These are phyloP conservation scores for Castanea sativa DNA, from an alignment of 306 rosid genomes.

Conservation along the genomic window DNA sequence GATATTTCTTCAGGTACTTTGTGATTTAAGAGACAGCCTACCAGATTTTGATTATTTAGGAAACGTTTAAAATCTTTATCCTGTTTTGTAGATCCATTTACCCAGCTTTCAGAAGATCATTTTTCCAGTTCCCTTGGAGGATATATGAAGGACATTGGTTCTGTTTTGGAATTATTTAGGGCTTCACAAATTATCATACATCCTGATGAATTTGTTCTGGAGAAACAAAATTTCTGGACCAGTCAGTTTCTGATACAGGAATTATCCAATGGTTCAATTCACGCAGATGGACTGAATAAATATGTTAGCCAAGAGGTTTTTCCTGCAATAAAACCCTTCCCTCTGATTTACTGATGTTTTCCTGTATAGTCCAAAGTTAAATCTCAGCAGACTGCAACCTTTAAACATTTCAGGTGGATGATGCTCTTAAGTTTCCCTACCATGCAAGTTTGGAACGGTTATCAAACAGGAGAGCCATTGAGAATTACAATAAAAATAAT, in stretches of 20 bases:
- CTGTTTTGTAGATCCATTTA: slow-evolving; percentile 59
- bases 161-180: slow-evolving; percentile 62
- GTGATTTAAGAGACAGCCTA: slow-evolving; percentile 9
- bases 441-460: slow-evolving; percentile 65
- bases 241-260: slow-evolving; percentile 49
- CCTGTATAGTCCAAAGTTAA: neutral
- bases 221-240: slow-evolving; percentile 56
- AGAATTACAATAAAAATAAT: slow-evolving; percentile 47
- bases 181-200: slow-evolving; percentile 65
- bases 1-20: slow-evolving; percentile 69
- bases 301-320: slow-evolving; percentile 60
- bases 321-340: slow-evolving; percentile 1
- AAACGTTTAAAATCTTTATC: slow-evolving; percentile 1
- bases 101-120: slow-evolving; percentile 55
- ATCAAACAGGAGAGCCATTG: slow-evolving; percentile 57
- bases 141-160: slow-evolving; percentile 57
- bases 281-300: slow-evolving; percentile 26
- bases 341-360: neutral
- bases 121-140: slow-evolving; percentile 69
- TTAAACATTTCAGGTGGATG: slow-evolving; percentile 46
- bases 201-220: slow-evolving; percentile 64
- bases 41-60: neutral
- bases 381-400: slow-evolving; percentile 17
- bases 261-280: slow-evolving; percentile 17
- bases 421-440: slow-evolving; percentile 54